Conservation (phyloP, 1,139 yeast genomes). For the Candida tropicalis region DNA sequence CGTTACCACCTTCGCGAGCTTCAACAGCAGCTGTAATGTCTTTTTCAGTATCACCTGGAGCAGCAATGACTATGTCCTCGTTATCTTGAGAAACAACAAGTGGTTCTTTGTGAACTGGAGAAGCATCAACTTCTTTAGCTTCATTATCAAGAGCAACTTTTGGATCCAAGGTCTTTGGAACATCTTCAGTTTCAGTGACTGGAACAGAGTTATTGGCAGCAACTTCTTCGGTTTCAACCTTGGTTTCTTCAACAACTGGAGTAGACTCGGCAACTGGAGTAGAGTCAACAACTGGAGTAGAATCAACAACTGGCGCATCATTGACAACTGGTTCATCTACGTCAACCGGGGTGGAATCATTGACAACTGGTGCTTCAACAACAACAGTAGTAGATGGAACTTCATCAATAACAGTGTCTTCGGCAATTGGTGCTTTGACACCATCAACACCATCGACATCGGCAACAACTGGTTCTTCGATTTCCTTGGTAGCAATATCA, state of each 20-base stretch:
- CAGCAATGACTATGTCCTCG: conserved; percentile 43
- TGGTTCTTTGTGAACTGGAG: conserved; percentile 21
- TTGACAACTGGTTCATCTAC: conserved; percentile 6
- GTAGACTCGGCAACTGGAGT: conserved; percentile 7
- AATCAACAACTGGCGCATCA: conserved; percentile 8
- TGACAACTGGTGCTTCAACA: no score
- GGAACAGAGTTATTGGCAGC: conserved; percentile 5
- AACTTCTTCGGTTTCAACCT: conserved; percentile 7
- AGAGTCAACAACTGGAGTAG: conserved; percentile 10
- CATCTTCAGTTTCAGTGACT: conserved; percentile 10
- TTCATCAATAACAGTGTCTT: no score
- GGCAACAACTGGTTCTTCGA: conserved; percentile 2
- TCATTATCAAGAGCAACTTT: conserved; percentile 22
- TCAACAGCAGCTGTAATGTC: conserved; percentile 40
- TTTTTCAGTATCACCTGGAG: conserved; percentile 33
- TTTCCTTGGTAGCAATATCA: background rate
- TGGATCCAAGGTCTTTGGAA: conserved; percentile 35
- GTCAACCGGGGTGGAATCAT: conserved; percentile 2
- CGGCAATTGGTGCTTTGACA: no score
- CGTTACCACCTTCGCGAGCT: conserved; percentile 41
- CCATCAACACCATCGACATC: no score
- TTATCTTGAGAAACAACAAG: conserved; percentile 18
- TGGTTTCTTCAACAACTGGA: conserved; percentile 5
- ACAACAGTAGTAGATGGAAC: no score
- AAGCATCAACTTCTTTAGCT: conserved; percentile 32